Base-by-base conservation (phyloP, 257 asterid species). In the Rauvolfia tetraphylla region DNA sequence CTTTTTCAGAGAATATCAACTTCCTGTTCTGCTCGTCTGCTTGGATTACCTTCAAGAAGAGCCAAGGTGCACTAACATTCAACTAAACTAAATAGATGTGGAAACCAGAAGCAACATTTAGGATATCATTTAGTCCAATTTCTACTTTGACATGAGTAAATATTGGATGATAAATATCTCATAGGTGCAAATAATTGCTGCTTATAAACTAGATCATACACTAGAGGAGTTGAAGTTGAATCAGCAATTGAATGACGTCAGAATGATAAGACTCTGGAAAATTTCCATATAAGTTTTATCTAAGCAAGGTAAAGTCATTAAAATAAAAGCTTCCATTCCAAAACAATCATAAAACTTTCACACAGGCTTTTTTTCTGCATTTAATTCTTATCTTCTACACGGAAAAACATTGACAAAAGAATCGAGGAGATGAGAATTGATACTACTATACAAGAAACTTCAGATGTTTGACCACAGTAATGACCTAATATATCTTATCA, bases 1-100 rank as follows among this genome's bases (percentile, higher is more conserved):
- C 96, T 85, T 92, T 95, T 78, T 95, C 98, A 1, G 99, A 95
- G 81, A 95, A 92, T 79, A 92, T 90, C 90, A 95, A 83, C 86
- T 84, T 89, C 78, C 84, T 87, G 79, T 66, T 85, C 78, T 81
- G 91, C 85, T 89, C 97, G 61, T 93, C 96, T 75, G 89, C 95
- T 84, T 88, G 87, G 84, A 95, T 89, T 82, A 90, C 97, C 99
- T 95, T 81, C 58, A 42, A 79, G 69, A 73, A 66, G 51, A 48
- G 53, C 15, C 38, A 78, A 84, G 22, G 42, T 56, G 76, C 71
- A 76, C 48, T 44, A 56, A 53, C 58, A 53, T 22, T 53, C 70
- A 73, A 73, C 11, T 51, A 67, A 25, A 59, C 29, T 27, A 11
- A 18, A 36, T 61, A 72, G 38, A 44, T 39, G 31, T 42, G 56